Conservation (phyloP, 257 asterid species). For the Lithospermum erythrorhizon region DNA sequence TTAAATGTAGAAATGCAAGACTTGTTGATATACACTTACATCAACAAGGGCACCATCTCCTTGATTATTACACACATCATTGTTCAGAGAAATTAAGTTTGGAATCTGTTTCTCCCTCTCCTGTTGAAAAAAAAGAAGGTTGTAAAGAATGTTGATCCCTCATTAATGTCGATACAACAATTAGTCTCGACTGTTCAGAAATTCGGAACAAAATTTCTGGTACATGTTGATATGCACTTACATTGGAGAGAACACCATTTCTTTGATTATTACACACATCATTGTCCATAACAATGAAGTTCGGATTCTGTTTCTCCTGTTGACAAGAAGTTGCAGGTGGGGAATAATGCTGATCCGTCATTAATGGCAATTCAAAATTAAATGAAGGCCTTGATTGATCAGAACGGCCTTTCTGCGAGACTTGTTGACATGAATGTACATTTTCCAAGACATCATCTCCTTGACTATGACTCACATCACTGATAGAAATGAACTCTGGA, state of each 20-base stretch:
- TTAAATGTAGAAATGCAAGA: background rate
- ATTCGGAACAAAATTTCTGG: too few relatives aligned
- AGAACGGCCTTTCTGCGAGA: background rate
- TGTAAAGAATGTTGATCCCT: too few relatives aligned
- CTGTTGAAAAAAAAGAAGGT: background rate
- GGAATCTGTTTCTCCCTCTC: background rate
- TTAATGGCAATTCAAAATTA: too few relatives aligned
- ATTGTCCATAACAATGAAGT: background rate
- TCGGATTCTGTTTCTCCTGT: background rate
- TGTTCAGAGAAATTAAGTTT: too few relatives aligned
- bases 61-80: background rate
- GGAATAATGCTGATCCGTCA: too few relatives aligned
- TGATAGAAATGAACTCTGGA: background rate
- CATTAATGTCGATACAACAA: too few relatives aligned
- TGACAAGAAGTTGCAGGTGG: background rate
- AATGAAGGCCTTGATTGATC: too few relatives aligned
- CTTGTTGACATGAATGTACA: background rate
- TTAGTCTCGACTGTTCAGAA: too few relatives aligned
- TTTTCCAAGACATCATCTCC: background rate
- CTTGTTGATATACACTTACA: background rate
- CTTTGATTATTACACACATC: background rate
- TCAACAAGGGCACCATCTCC: background rate
- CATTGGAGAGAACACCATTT: background rate
- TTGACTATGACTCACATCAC: background rate
- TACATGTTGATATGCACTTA: background rate